These are phyloP conservation scores for Syzygium jambos DNA, from an alignment of 345 rosid genomes.

Conservation along the genomic window DNA sequence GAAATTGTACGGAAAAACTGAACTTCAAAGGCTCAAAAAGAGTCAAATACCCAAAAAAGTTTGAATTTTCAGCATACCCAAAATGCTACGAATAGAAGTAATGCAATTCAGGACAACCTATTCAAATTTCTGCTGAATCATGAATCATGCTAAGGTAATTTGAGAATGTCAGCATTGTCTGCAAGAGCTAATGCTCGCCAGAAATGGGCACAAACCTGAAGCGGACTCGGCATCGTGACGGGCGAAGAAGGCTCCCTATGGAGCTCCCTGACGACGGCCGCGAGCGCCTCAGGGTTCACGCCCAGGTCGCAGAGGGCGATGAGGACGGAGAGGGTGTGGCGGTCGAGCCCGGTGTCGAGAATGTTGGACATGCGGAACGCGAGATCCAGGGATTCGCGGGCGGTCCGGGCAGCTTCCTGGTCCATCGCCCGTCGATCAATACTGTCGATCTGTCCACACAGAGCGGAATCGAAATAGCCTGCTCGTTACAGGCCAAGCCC, in stretches of 20 bases:
- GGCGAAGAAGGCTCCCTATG: constrained; percentile 17
- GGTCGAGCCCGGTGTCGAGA: constrained; percentile 40
- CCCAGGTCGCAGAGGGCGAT: constrained; percentile 45
- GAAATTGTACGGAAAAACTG: not conserved
- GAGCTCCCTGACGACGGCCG: constrained; percentile 39
- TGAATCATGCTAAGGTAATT: not conserved
- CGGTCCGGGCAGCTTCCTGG: constrained; percentile 34
- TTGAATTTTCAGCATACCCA: not conserved
- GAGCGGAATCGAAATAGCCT: too few relatives aligned
- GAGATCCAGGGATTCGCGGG: constrained; percentile 39
- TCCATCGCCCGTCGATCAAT: constrained; percentile 13
- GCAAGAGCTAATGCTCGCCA: not conserved
- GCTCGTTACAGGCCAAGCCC: too few relatives aligned
- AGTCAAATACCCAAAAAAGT: not conserved
- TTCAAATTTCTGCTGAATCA: not conserved
- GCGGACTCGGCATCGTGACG: not conserved
- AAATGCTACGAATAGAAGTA: not conserved
- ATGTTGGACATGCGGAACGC: constrained; percentile 46
- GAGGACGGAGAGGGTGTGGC: constrained; percentile 41
- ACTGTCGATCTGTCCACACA: not conserved
- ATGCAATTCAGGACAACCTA: not conserved
- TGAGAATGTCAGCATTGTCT: not conserved
- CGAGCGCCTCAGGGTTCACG: constrained; percentile 40
- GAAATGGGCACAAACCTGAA: not conserved
- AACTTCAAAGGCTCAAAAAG: not conserved